Conservation (phyloP, 2,329 filamentous ascomycete genomes). For the Lecanicillium sp. region DNA sequence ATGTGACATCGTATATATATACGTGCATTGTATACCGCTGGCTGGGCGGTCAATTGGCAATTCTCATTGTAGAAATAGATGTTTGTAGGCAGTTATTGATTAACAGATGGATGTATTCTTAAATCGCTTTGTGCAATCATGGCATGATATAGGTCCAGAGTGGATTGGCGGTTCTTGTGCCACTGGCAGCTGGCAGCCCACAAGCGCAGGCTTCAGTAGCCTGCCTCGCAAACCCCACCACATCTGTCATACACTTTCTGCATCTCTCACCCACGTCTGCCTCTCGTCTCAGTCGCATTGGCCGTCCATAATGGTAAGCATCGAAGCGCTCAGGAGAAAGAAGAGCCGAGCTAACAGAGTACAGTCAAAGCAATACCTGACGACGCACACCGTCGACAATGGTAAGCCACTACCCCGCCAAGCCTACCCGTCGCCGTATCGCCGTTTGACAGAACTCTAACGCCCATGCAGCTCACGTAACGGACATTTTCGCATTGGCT, state of each 20-base stretch:
- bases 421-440: constrained; percentile 19
- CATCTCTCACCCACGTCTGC: constrained; percentile 7
- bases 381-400: constrained; percentile 82
- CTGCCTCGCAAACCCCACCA: constrained; percentile 8
- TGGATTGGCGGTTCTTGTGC: constrained; percentile 7
- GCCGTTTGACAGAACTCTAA: constrained; percentile 17
- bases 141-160: too few species aligned
- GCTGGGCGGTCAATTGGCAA: too few species aligned
- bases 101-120: too few species aligned
- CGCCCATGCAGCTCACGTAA: constrained; percentile 60
- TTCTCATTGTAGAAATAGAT: too few species aligned
- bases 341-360: not conserved
- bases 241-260: constrained; percentile 8
- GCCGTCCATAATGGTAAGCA: constrained; percentile 8
- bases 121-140: too few species aligned
- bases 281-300: constrained; percentile 1
- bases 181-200: not conserved
- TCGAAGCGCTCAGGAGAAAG: not conserved
- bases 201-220: constrained; percentile 1
- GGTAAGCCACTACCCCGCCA: constrained; percentile 44
- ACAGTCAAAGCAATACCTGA: constrained; percentile 97
- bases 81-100: too few species aligned
- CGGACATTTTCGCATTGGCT: constrained; percentile 79
- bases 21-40: not conserved
- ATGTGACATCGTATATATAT: too few species aligned